Evolutionary conservation across 345 rosid species (phyloP), one percentile per base, ranked within the genome.

Genomic region (Camelina sativa): DNA sequence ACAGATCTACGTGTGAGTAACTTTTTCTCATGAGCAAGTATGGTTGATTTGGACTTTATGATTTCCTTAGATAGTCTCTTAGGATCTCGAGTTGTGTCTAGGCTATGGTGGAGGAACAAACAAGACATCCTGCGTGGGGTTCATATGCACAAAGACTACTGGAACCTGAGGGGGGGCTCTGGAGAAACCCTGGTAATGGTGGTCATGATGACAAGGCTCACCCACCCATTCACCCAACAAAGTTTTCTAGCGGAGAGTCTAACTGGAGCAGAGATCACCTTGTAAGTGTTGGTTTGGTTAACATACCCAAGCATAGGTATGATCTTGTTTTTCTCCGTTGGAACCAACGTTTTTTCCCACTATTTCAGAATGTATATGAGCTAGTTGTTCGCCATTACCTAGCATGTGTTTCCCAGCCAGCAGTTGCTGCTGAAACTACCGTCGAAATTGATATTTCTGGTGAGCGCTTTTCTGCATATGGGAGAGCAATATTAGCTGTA

Each of bases 171-270:
- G 76, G 84, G 62, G 88, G 89, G 23, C 91, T 94, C 23, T 94
- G 99, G 99, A 88, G 93, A 86, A 91, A 87, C 80, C 99, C 99
- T 62, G 75, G 93, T 71, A 86, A 77, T 77, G 99, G 97, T 76
- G 99, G 99, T 57, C 99, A 88, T 77, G 99, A 94, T 74, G 99
- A 94, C 83, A 91, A 94, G 82, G 99, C 99, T 47, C 99, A 94
- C 74, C 99, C 99, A 63, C 99, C 99, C 63, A 94, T 94, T 68
- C 99, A 94, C 69, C 99, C 99, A 6, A 91, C 99, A 62, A 94
- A 91, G 71, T 94, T 84, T 86, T 94, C 97, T 53, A 48, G 85
- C 55, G 99, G 99, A 61, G 97, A 94, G 81, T 77, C 71, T 67
- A 54, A 82, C 57, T 95, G 97, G 99, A 95, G 88, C 62, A 89